A percentile compares a stretch with the other conserved stretches of the same genome.
Evolutionary conservation across 2,329 filamentous ascomycete genomes (phyloP).

Genomic region (Aschersonia sp.): DNA sequence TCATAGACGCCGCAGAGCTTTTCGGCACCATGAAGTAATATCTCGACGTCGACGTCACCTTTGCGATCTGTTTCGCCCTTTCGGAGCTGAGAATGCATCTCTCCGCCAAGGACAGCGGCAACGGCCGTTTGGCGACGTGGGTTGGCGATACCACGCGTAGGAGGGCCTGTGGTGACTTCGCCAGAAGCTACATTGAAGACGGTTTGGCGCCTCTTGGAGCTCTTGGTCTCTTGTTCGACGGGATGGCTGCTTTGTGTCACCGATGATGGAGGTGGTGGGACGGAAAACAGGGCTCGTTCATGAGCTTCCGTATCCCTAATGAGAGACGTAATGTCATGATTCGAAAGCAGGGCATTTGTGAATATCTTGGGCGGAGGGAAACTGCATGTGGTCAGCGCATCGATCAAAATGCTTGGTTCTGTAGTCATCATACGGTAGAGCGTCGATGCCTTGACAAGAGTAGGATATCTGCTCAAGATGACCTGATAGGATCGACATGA

Average conservation of each 20-base stretch:
- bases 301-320: slow-evolving; percentile 93
- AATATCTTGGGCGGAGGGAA: slow-evolving; percentile 91
- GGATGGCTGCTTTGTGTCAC: slow-evolving; percentile 18
- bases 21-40: slow-evolving; percentile 73
- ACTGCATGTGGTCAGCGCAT: slow-evolving; percentile 27
- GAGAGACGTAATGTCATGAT: slow-evolving; percentile 82
- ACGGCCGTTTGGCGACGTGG: slow-evolving; percentile 69
- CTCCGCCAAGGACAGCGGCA: slow-evolving; percentile 72
- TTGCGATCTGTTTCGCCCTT: slow-evolving; percentile 32
- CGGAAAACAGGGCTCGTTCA: slow-evolving; percentile 87
- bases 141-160: slow-evolving; percentile 28
- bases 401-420: neutral
- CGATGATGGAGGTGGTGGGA: slow-evolving; percentile 56
- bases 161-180: slow-evolving; percentile 43
- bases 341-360: slow-evolving; percentile 78
- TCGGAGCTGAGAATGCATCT: slow-evolving; percentile 70
- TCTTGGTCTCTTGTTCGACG: slow-evolving; percentile 23
- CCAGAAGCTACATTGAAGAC: slow-evolving; percentile 51
- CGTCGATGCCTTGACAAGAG: slow-evolving; percentile 62
- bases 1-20: slow-evolving; percentile 83
- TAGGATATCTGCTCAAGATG: slow-evolving; percentile 66
- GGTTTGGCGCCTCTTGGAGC: slow-evolving; percentile 38
- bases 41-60: slow-evolving; percentile 73
- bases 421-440: slow-evolving; percentile 42
- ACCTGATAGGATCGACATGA: slow-evolving; percentile 53